phyloP scores from a whole-genome alignment of 2,329 filamentous ascomycete species.

The Hypoxylon sp. region DNA sequence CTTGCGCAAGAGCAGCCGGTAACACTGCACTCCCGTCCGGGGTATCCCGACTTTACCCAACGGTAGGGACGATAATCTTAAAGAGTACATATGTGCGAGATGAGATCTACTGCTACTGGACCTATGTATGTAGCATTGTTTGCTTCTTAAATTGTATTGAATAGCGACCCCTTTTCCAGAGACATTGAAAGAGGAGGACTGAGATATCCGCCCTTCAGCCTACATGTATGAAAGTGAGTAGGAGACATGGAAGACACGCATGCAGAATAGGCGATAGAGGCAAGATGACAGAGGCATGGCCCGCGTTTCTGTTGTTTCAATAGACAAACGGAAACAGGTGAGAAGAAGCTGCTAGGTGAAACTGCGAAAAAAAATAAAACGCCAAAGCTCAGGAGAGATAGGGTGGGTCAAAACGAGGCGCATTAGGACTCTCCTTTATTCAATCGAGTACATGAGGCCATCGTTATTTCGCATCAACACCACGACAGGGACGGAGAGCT shows the following conservation, averaged over 20 bases:
- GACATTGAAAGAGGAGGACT: not conserved
- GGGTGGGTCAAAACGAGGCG: slow-evolving; percentile 25
- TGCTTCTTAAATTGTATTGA: slow-evolving; percentile 20
- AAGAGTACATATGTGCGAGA: slow-evolving; percentile 3
- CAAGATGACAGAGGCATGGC: not conserved
- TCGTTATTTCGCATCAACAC: slow-evolving; percentile 43
- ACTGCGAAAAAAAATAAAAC: slow-evolving; percentile 16
- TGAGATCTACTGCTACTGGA: slow-evolving; percentile 1
- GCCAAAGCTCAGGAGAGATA: slow-evolving; percentile 5
- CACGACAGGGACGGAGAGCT: slow-evolving; percentile 27
- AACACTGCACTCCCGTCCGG: not conserved
- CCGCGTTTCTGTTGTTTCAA: slow-evolving; percentile 2
- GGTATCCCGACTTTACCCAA: slow-evolving; percentile 10
- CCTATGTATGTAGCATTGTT: slow-evolving; percentile 14
- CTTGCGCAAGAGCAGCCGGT: slow-evolving; percentile 19
- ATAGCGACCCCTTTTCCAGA: slow-evolving; percentile 5
- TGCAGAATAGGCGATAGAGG: not conserved
- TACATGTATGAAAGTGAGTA: slow-evolving; percentile 1
- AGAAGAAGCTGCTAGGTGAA: slow-evolving; percentile 13
- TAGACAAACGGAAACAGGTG: not conserved
- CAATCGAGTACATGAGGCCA: slow-evolving; percentile 35
- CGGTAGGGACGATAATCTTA: slow-evolving; percentile 9
- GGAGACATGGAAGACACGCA: not conserved
- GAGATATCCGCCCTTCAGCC: slow-evolving; percentile 13
- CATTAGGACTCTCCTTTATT: slow-evolving; percentile 34